These are phyloP conservation scores for Fusarium begoniae DNA, from an alignment of 2,329 filamentous ascomycete genomes.

Conservation along the genomic window DNA sequence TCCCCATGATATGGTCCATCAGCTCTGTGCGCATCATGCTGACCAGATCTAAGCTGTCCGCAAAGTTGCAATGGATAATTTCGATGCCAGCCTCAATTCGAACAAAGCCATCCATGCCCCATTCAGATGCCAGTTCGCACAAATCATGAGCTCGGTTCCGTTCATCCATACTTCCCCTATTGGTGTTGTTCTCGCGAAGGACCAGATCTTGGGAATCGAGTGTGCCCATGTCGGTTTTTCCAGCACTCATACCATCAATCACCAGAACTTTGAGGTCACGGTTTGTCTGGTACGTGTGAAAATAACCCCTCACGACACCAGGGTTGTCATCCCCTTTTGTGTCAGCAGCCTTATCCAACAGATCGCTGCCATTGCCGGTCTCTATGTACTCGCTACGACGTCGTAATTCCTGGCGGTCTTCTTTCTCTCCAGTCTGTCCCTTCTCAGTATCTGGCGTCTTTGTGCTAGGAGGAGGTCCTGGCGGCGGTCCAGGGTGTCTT, in stretches of 20 bases:
- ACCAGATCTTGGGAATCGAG: constrained; percentile 73
- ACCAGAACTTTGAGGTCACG: constrained; percentile 70
- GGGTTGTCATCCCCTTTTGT: constrained; percentile 1
- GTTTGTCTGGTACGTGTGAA: constrained; percentile 72
- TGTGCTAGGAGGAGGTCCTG: neutral
- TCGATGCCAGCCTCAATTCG: constrained; percentile 78
- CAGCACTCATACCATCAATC: constrained; percentile 75
- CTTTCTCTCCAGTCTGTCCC: neutral
- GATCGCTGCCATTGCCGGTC: neutral
- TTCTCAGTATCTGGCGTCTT: neutral
- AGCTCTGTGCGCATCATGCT: constrained; percentile 44
- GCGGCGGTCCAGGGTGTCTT: neutral
- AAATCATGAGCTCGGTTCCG: constrained; percentile 60
- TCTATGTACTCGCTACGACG: neutral
- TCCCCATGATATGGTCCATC: constrained; percentile 23
- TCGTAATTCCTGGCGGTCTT: constrained; percentile 14
- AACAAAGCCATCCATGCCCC: constrained; percentile 72
- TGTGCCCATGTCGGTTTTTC: constrained; percentile 71
- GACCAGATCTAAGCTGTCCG: constrained; percentile 51
- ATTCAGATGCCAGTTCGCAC: constrained; percentile 62
- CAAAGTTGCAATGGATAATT: constrained; percentile 73
- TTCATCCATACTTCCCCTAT: constrained; percentile 51
- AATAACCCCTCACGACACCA: constrained; percentile 59
- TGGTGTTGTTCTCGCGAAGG: constrained; percentile 55
- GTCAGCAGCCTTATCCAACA: neutral